Base-by-base conservation (phyloP, 129 eudicot genomes). In the Tagetes erecta region DNA sequence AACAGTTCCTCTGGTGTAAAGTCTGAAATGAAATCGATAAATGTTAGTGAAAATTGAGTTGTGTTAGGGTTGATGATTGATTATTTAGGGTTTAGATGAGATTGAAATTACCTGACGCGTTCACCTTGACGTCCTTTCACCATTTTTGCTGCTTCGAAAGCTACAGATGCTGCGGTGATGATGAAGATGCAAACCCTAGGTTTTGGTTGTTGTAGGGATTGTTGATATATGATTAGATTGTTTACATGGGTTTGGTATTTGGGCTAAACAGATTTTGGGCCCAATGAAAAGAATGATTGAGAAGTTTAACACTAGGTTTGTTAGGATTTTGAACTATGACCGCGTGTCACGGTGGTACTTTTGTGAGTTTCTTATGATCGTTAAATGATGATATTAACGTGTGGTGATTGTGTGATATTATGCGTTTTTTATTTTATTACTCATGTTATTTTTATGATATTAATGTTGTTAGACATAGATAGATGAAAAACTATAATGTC, bases 81-180 rank as follows among this genome's bases (percentile, higher is more conserved):
- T 2, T n/a, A 1, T 20, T 39, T 37, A 39, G 56, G 66, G 30
- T 52, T 76, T 27, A 0, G 1, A 5, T 53, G 33, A 6, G 3
- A 55, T 3, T 13, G 27, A 10, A 37, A 50, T 4, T 75, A 75
- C 80, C 84, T 76, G 76, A 82, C 71, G 58, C 85, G 85, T 77
- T 82, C 85, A 42, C 85, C 85, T 72, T 82, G 82, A 57, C 85
- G 85, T 31, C 85, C 82, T 52, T 82, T 82, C 75, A 82, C 85
- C 85, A 82, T 82, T 82, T 66, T 76, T 39, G 82, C 58, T 63
- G 55, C 66, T 53, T 12, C 55, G 34, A 40, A 7, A 33, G 7
- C 34, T 57, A 64, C 64, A 33, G 65, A 60, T 68, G 76, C 41
- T 70, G 76, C 45, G 56, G 8, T 70, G 63, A 37, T 11, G 76